Conservation (phyloP, 306 rosid species). For the Prunus mume region DNA sequence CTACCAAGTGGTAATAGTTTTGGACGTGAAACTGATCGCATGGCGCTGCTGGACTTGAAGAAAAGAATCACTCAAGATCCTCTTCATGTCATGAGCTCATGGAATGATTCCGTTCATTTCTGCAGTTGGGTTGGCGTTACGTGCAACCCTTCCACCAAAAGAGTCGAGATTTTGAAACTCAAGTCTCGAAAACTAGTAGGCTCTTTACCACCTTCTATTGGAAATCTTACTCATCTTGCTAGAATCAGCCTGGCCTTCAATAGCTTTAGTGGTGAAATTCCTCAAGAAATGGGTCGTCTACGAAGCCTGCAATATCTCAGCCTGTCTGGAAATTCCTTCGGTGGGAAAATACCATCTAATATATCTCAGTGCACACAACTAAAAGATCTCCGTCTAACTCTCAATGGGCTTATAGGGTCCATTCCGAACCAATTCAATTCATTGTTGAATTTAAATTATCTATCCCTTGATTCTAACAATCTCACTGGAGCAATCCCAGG, state of each 20-base stretch:
- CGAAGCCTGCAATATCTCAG: constrained; percentile 12
- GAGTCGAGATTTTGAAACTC: constrained; percentile 21
- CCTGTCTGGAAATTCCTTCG: constrained; percentile 20
- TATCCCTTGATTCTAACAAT: constrained; percentile 21
- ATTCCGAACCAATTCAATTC: constrained; percentile 16
- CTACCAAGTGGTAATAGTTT: no score
- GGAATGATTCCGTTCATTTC: no score
- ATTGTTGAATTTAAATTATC: constrained; percentile 5
- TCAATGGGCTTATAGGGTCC: not conserved
- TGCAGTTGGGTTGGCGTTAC: constrained; percentile 9
- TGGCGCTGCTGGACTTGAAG: no score
- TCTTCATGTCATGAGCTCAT: no score
- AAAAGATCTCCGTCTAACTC: no score
- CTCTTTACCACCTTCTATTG: no score
- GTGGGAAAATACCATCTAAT: constrained; percentile 34
- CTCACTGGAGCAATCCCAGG: constrained; percentile 39
- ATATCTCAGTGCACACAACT: constrained; percentile 21
- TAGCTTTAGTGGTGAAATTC: constrained; percentile 19
- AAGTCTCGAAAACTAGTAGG: constrained; percentile 13
- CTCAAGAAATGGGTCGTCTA: constrained; percentile 27
- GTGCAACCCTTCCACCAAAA: constrained; percentile 27
- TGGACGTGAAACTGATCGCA: no score
- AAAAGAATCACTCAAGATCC: no score
- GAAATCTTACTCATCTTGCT: constrained; percentile 20
- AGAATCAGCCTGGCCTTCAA: not conserved